Evolutionary conservation across 176 grass and related monocot genomes (phyloP).

Genomic region (Musa itinerans): DNA sequence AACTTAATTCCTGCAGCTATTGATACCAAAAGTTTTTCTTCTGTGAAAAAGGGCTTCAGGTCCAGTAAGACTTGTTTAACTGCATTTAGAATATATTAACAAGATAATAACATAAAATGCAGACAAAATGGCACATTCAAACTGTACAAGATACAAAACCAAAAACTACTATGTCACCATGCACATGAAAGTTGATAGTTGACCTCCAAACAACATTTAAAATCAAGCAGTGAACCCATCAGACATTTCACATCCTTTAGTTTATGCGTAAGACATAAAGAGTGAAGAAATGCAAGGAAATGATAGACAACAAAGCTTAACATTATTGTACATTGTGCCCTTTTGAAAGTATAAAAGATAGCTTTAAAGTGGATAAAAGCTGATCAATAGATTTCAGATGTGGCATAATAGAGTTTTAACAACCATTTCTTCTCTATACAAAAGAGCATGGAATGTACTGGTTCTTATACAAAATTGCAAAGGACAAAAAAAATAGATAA

Average conservation of each 20-base stretch:
- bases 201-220: background rate
- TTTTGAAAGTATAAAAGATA: too few relatives aligned
- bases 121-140: background rate
- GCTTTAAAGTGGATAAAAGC: too few relatives aligned
- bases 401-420: too few relatives aligned
- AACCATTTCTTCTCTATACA: too few relatives aligned
- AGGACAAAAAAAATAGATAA: too few relatives aligned
- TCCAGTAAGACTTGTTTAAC: constrained; percentile 72
- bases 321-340: too few relatives aligned
- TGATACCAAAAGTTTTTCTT: constrained; percentile 92
- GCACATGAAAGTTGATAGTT: background rate
- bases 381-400: too few relatives aligned
- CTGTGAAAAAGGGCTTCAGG: constrained; percentile 63
- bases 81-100: constrained; percentile 23
- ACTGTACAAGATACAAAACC: background rate
- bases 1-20: constrained; percentile 96
- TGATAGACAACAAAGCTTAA: background rate
- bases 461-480: too few relatives aligned
- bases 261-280: background rate
- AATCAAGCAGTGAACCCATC: background rate
- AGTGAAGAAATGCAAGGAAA: background rate
- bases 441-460: too few relatives aligned
- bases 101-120: background rate
- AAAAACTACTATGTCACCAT: background rate
- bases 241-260: background rate